A percentile compares a stretch with the other conserved stretches of the same genome.
These are phyloP conservation scores for Cladosporium sp. DNA, from an alignment of 2,329 filamentous ascomycete genomes.

Conservation along the genomic window DNA sequence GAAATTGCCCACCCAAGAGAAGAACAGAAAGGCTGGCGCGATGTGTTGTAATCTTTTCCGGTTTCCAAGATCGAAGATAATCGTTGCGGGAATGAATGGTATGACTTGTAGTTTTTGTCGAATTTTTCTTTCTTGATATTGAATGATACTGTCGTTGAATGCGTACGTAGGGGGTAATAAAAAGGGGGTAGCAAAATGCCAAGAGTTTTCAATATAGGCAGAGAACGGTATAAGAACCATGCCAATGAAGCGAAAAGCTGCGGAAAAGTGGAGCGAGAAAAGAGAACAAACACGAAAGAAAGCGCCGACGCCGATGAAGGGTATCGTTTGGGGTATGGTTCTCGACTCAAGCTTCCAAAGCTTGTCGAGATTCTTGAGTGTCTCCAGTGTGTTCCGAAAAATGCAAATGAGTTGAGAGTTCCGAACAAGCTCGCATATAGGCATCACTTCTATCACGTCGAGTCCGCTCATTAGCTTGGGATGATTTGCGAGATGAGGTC, in stretches of 20 bases:
- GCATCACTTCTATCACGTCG: neutral
- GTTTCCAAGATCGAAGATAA: neutral
- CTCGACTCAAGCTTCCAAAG: neutral
- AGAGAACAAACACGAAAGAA: neutral
- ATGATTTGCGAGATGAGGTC: neutral
- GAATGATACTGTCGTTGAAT: neutral
- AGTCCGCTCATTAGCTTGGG: neutral
- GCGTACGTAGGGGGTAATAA: neutral
- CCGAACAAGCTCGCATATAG: neutral
- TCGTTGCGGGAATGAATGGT: neutral
- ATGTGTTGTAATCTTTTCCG: no score
- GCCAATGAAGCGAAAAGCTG: neutral
- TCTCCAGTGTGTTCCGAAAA: neutral
- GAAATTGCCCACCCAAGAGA: no score
- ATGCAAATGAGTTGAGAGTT: neutral
- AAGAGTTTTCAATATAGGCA: constrained; percentile 6
- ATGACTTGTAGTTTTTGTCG: neutral
- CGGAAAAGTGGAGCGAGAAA: neutral
- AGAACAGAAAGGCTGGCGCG: no score
- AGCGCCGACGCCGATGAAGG: constrained; percentile 11
- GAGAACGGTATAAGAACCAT: constrained; percentile 4
- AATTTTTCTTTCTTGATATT: constrained; percentile 2
- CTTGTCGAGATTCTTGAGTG: neutral
- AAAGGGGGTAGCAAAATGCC: neutral
- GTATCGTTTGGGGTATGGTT: constrained; percentile 5